Evolutionary conservation across 768 basidiomycete genomes (phyloP).

Genomic region (Pleurotus tuber-regium): DNA sequence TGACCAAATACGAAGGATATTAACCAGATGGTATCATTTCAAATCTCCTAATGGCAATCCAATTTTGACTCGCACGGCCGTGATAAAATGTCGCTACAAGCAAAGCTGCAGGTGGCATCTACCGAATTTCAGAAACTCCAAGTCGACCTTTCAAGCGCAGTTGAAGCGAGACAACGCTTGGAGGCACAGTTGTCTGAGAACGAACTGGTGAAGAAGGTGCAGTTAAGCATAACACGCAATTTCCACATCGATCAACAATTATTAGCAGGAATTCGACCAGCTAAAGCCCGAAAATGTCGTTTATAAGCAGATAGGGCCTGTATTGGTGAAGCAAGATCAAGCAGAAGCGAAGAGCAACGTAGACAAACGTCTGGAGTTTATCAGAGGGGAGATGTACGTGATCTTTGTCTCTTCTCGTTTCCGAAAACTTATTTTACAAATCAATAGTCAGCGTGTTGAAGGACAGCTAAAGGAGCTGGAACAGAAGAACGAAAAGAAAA

Average conservation of each 20-base stretch:
- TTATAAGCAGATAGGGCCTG: slow-evolving; percentile 90
- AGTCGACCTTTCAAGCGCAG: slow-evolving; percentile 61
- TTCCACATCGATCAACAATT: too few relatives aligned
- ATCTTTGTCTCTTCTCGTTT: background rate
- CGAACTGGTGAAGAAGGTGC: slow-evolving; percentile 86
- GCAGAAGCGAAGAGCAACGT: slow-evolving; percentile 85
- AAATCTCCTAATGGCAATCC: too few relatives aligned
- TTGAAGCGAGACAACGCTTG: slow-evolving; percentile 83
- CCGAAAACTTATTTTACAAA: background rate
- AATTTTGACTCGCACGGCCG: background rate
- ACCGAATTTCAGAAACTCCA: slow-evolving; percentile 82
- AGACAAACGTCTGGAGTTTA: slow-evolving; percentile 87
- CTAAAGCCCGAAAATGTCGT: slow-evolving; percentile 76
- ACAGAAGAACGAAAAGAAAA: slow-evolving; percentile 77
- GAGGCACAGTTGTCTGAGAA: slow-evolving; percentile 92
- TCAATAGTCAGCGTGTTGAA: slow-evolving; percentile 68
- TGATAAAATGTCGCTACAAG: slow-evolving; percentile 49
- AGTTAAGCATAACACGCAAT: slow-evolving; percentile 7
- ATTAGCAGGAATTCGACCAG: slow-evolving; percentile 74
- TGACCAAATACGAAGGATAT: background rate
- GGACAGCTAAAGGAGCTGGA: slow-evolving; percentile 76
- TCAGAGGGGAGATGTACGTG: slow-evolving; percentile 80
- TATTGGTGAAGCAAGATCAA: slow-evolving; percentile 87
- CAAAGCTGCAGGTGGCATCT: slow-evolving; percentile 64
- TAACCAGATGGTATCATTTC: too few relatives aligned